A percentile compares a stretch with the other conserved stretches of the same genome.
Evolutionary conservation across 108 stramenopile genomes (phyloP).

Genomic region (Nitzschia putrida): DNA sequence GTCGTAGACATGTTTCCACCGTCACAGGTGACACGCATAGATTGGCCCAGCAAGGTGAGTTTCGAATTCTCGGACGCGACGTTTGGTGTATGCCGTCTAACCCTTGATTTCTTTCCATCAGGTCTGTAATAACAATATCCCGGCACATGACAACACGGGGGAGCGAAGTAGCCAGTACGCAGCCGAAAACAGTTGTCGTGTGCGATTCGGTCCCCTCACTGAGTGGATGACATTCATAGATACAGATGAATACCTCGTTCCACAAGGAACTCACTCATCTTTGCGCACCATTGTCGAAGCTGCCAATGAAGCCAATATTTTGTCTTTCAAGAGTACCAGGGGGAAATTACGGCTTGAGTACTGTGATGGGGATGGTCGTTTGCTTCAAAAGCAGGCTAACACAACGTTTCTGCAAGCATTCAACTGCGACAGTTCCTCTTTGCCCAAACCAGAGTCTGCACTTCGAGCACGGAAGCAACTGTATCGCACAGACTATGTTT

Average conservation of each 20-base stretch:
- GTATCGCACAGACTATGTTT: conserved; percentile 75
- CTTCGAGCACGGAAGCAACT: conserved; percentile 79
- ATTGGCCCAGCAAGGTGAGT: conserved; percentile 55
- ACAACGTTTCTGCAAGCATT: conserved; percentile 76
- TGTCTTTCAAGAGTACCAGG: conserved; percentile 59
- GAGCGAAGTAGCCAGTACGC: conserved; percentile 76
- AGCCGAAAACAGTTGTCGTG: conserved; percentile 66
- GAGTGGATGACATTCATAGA: conserved; percentile 76
- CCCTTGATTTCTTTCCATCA: not conserved
- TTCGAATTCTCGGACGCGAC: not conserved
- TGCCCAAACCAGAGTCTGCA: conserved; percentile 68
- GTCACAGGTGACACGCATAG: conserved; percentile 47
- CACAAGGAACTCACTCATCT: conserved; percentile 57
- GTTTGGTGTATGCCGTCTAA: not conserved
- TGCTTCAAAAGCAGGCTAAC: conserved; percentile 41
- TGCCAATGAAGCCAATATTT: conserved; percentile 56
- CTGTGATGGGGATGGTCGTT: conserved; percentile 19
- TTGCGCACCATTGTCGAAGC: conserved; percentile 55
- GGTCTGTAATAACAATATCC: conserved; percentile 71
- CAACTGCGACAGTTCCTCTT: conserved; percentile 73
- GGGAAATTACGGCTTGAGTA: conserved; percentile 35
- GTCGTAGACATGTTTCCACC: conserved; percentile 31
- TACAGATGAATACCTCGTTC: conserved; percentile 74
- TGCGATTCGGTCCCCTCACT: conserved; percentile 57
- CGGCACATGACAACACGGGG: conserved; percentile 67